Evolutionary conservation across 345 rosid species (phyloP).

Genomic region (Populus euphratica): DNA sequence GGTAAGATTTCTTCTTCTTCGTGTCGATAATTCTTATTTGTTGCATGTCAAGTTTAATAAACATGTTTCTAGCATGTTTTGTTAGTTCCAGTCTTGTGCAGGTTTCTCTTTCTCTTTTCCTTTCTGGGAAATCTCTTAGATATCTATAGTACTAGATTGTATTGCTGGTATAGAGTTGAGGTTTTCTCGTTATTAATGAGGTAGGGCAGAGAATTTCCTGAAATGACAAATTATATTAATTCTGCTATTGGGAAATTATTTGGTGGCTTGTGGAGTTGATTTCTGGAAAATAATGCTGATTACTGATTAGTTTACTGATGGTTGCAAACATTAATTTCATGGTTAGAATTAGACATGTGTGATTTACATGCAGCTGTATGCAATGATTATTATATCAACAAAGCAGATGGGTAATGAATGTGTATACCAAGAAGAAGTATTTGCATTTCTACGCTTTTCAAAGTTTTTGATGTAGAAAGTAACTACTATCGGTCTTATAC

Average conservation of each 20-base stretch:
- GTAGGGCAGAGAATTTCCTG: not conserved
- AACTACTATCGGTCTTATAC: not conserved
- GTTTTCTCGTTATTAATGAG: not conserved
- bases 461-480: not conserved
- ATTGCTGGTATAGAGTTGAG: not conserved
- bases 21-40: not conserved
- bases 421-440: not conserved
- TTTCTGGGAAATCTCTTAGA: not conserved
- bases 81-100: not conserved
- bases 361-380: not conserved
- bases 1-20: constrained; percentile 16
- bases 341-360: not conserved
- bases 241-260: not conserved
- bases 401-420: not conserved
- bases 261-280: not conserved
- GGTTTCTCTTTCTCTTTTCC: not conserved
- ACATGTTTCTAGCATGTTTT: not conserved
- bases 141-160: not conserved
- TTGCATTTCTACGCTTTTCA: not conserved
- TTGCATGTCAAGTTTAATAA: not conserved
- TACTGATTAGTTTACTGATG: not conserved
- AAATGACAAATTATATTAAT: not conserved
- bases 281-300: not conserved
- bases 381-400: not conserved
- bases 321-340: not conserved